A percentile compares a stretch with the other conserved stretches of the same genome.
Conservation (phyloP, 73 alveolate genomes). For the Breviolum minutum region DNA sequence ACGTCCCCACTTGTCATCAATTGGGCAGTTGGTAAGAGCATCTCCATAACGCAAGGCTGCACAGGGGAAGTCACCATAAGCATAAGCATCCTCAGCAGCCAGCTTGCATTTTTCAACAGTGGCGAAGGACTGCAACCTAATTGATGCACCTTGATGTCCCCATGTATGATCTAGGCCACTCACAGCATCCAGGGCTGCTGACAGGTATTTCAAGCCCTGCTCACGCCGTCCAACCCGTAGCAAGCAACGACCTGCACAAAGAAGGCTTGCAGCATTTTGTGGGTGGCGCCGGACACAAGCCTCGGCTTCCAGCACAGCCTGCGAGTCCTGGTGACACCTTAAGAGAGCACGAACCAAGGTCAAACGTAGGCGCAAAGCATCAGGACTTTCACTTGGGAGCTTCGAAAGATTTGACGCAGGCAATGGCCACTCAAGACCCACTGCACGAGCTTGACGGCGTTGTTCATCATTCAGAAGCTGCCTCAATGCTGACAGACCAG, state of each 20-base stretch:
- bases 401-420: slow-evolving; percentile 31
- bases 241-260: slow-evolving; percentile 84
- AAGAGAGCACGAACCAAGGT: slow-evolving; percentile 76
- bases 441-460: slow-evolving; percentile 73
- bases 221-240: slow-evolving; percentile 89
- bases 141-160: slow-evolving; percentile 88
- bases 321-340: slow-evolving; percentile 54
- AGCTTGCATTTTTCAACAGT: slow-evolving; percentile 70
- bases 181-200: slow-evolving; percentile 43
- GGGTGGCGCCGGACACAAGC: slow-evolving; percentile 86
- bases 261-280: slow-evolving; percentile 46
- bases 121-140: slow-evolving; percentile 66
- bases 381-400: slow-evolving; percentile 63
- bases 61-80: slow-evolving; percentile 67
- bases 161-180: slow-evolving; percentile 37
- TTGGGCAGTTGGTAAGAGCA: slow-evolving; percentile 40
- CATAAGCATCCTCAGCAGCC: slow-evolving; percentile 89
- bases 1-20: slow-evolving; percentile 94
- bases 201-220: slow-evolving; percentile 68
- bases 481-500: slow-evolving; percentile 42
- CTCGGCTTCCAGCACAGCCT: slow-evolving; percentile 82
- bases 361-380: slow-evolving; percentile 79
- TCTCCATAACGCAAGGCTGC: slow-evolving; percentile 78
- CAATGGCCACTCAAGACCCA: slow-evolving; percentile 79
- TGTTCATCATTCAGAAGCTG: slow-evolving; percentile 86